Evolutionary conservation across 805 yeast genomes (phyloP), one percentile per base, ranked within the genome.

Genomic region (Helenozyma baotianmanensis): DNA sequence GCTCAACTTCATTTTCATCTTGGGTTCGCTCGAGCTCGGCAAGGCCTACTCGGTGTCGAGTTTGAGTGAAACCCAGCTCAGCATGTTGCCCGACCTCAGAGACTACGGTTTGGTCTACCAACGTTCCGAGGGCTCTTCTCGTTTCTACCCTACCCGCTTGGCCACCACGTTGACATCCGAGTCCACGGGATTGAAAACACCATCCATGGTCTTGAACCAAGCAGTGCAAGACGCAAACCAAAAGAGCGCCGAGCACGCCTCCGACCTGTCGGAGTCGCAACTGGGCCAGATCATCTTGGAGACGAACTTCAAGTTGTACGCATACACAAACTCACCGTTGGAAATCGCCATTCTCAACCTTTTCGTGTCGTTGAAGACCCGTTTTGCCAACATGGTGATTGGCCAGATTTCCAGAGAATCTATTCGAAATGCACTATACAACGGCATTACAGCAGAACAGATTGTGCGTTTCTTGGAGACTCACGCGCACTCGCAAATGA

Each of bases 391-490:
- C 54, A 79, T 92, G 81, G 96, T 92, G 3, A 77, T 92, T 4
- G 98, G 98, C 2, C 87, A 84, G 43, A 74, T 92, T 38, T 89
- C 97, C 4, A 76, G 97, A 56, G 97, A 90, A 48, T 85, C 96
- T 1, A 80, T 92, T 14, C 70, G 97, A 39, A 68, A 74, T 33
- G 98, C 98, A 0, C 61, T 92, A 23, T 54, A 68, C 25, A 86
- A 83, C 48, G 98, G 98, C 18, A 92, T 92, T 48, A 84, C 96
- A 0, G 90, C 97, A 0, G 96, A 88, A 23, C 98, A 92, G 55
- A 85, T 92, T 47, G 82, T 92, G 40, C 77, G 86, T 43, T 92
- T 90, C 54, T 60, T 92, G 27, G 88, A 86, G 42, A 74, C 88
- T 0, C 96, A 92, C 64, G 96, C 97, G 0, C 97, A 90, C 60